Evolutionary conservation across 306 rosid species (phyloP).

Genomic region (Pyrus communis): DNA sequence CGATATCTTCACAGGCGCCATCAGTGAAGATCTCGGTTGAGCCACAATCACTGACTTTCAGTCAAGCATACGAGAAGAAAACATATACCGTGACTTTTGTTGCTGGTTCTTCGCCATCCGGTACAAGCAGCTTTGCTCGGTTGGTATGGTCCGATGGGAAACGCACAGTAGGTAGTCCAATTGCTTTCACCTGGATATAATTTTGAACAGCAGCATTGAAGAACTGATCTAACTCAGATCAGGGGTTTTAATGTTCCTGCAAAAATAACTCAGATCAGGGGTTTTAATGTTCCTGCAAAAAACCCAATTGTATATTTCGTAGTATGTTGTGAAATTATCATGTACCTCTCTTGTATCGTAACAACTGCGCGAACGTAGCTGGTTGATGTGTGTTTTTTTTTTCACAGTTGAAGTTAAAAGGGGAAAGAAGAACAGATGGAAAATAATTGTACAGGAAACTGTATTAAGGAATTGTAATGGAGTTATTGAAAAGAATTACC

Average conservation of each 20-base stretch:
- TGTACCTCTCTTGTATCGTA: conserved; percentile 1
- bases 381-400: background rate
- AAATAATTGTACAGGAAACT: conserved; percentile 26
- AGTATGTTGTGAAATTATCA: background rate
- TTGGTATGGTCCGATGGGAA: conserved; percentile 89
- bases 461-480: background rate
- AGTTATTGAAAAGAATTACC: background rate
- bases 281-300: conserved; percentile 7
- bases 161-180: conserved; percentile 61
- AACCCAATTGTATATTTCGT: background rate
- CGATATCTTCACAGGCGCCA: conserved; percentile 31
- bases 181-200: conserved; percentile 79
- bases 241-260: conserved; percentile 12
- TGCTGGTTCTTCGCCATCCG: conserved; percentile 46
- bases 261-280: background rate
- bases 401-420: background rate
- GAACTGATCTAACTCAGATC: conserved; percentile 4
- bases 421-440: background rate
- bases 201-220: conserved; percentile 2
- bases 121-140: conserved; percentile 50
- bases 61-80: conserved; percentile 37
- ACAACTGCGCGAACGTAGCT: conserved; percentile 18
- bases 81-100: conserved; percentile 64
- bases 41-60: conserved; percentile 59
- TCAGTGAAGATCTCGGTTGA: conserved; percentile 58